Conservation (phyloP, 208 protist species). For the Wallacemonas collosoma region DNA sequence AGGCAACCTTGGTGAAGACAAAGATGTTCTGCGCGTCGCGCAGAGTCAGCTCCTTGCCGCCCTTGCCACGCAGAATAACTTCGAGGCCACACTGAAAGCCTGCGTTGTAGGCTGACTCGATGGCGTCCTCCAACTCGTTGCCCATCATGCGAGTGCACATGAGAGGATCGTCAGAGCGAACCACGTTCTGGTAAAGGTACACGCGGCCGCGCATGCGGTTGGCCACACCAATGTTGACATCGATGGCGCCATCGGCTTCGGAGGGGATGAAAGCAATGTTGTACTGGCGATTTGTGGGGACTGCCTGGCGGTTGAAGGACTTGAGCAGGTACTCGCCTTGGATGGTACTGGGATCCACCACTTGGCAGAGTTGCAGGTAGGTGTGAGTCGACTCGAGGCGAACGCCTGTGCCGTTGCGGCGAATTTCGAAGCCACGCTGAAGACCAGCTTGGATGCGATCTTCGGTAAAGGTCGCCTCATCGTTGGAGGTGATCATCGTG, state of each 20-base stretch:
- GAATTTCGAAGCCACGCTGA: slow-evolving; percentile 40
- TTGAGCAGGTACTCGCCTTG: slow-evolving; percentile 64
- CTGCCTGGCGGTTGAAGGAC: slow-evolving; percentile 41
- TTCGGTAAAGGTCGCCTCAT: slow-evolving; percentile 34
- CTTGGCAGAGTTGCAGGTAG: slow-evolving; percentile 47
- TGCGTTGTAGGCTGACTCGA: slow-evolving; percentile 53
- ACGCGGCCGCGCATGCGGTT: slow-evolving; percentile 51
- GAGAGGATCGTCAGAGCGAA: slow-evolving; percentile 46
- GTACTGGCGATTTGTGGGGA: slow-evolving; percentile 40
- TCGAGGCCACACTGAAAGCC: slow-evolving; percentile 70
- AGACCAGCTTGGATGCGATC: slow-evolving; percentile 45
- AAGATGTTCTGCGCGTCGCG: slow-evolving; percentile 44
- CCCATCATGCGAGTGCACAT: slow-evolving; percentile 51
- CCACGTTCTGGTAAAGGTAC: slow-evolving; percentile 42
- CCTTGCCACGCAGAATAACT: slow-evolving; percentile 26
- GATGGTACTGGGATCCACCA: slow-evolving; percentile 41
- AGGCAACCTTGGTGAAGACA: slow-evolving; percentile 36
- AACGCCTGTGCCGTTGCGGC: slow-evolving; percentile 38
- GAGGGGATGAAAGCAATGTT: slow-evolving; percentile 38
- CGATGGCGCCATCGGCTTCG: slow-evolving; percentile 26
- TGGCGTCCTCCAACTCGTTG: slow-evolving; percentile 42
- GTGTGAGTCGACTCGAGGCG: slow-evolving; percentile 34
- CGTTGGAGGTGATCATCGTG: slow-evolving; percentile 40
- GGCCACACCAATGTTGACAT: slow-evolving; percentile 43
- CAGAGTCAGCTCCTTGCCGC: slow-evolving; percentile 41